phyloP scores from a whole-genome alignment of 2,329 filamentous ascomycete species.

The Orbilia javanica region DNA sequence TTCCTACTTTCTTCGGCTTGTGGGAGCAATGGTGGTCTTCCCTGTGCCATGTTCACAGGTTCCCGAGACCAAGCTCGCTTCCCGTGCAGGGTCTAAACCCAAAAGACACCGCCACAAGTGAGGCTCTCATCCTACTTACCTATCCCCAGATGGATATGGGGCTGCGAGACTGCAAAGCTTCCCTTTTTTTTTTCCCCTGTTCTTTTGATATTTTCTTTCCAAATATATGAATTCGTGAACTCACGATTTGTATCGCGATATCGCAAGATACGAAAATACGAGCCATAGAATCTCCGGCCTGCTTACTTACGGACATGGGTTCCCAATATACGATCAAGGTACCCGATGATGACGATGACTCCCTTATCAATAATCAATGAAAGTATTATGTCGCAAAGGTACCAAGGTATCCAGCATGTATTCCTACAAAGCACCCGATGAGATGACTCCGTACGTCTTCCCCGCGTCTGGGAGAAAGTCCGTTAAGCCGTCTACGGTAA shows the following conservation, averaged over 20 bases:
- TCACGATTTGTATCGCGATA: neutral
- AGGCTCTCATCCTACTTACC: conserved; percentile 11
- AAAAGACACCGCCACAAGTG: conserved; percentile 36
- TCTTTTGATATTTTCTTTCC: no score
- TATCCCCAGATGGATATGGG: neutral
- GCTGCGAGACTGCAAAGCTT: no score
- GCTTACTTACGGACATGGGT: neutral
- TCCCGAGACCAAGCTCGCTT: neutral
- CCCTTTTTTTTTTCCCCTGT: no score
- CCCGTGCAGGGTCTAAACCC: neutral
- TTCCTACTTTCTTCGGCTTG: conserved; percentile 31
- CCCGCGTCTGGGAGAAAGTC: conserved; percentile 17
- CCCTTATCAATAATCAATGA: conserved; percentile 43
- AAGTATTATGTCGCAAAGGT: neutral
- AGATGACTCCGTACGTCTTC: conserved; percentile 39
- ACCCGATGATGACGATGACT: conserved; percentile 47
- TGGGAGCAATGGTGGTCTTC: conserved; percentile 7
- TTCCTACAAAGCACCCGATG: conserved; percentile 42
- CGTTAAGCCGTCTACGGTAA: conserved; percentile 20
- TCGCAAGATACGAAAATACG: conserved; percentile 16
- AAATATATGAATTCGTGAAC: conserved; percentile 5
- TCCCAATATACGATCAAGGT: neutral
- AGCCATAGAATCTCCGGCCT: neutral
- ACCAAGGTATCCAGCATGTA: conserved; percentile 11
- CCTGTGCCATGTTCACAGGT: neutral